phyloP scores from a whole-genome alignment of 2,329 filamentous ascomycete species.

The Apiospora pterosperma region DNA sequence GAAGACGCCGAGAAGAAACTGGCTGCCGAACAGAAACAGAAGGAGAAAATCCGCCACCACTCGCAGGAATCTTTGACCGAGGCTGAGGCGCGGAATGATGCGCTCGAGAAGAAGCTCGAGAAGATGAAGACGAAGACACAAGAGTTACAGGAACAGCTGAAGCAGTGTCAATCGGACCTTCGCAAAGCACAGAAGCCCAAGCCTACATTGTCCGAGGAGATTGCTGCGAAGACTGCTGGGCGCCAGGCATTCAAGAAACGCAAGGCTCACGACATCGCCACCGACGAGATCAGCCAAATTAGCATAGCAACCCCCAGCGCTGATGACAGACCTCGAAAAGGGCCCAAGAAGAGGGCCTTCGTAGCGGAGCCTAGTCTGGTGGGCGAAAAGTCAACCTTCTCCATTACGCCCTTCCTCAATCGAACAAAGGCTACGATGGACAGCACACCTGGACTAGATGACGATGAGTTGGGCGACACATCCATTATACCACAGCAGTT shows the following conservation, averaged over 20 bases:
- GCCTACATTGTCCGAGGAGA: slow-evolving; percentile 30
- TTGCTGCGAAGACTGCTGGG: slow-evolving; percentile 28
- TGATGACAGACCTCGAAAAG: slow-evolving; percentile 25
- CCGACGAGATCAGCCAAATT: slow-evolving; percentile 42
- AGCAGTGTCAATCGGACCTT: slow-evolving; percentile 51
- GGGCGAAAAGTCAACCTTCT: slow-evolving; percentile 89
- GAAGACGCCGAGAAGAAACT: slow-evolving; percentile 28
- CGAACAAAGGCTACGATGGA: slow-evolving; percentile 59
- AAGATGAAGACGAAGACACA: slow-evolving; percentile 68
- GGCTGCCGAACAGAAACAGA: slow-evolving; percentile 40
- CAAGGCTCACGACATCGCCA: slow-evolving; percentile 39
- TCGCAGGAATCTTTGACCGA: slow-evolving; percentile 55
- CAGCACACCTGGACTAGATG: slow-evolving; percentile 21
- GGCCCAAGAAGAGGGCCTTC: slow-evolving; percentile 53
- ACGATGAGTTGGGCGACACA: slow-evolving; percentile 22
- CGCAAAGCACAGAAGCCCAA: slow-evolving; percentile 34
- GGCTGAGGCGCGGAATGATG: slow-evolving; percentile 58
- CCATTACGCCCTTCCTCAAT: slow-evolving; percentile 90
- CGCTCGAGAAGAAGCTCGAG: slow-evolving; percentile 68
- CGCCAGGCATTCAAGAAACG: slow-evolving; percentile 42
- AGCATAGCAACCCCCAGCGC: slow-evolving; percentile 42
- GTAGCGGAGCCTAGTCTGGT: slow-evolving; percentile 51
- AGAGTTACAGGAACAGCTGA: slow-evolving; percentile 68
- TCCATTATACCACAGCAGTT: slow-evolving; percentile 13
- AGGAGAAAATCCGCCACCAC: slow-evolving; percentile 41